Percentiles rank a stretch among this genome's conserved stretches.
Evolutionary conservation across 331 rosid genomes (phyloP).

Genomic region (Dryas integrifolia): DNA sequence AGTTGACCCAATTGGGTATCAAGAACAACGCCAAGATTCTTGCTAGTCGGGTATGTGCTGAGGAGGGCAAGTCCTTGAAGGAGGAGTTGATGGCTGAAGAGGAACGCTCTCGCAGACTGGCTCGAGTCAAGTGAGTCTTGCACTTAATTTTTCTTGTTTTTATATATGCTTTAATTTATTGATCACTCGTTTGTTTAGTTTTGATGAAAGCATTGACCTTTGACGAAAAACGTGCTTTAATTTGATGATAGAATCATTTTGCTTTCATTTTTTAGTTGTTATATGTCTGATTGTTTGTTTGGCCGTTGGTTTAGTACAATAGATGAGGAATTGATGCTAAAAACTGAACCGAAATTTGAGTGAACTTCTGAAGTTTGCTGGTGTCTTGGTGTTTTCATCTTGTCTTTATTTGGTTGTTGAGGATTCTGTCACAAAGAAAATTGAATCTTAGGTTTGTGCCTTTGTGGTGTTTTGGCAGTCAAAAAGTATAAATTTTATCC

Average conservation of each 20-base stretch:
- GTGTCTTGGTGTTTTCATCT: neutral
- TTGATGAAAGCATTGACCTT: neutral
- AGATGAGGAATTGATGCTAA: neutral
- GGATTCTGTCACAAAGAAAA: neutral
- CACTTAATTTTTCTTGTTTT: too few species aligned
- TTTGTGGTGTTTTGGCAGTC: neutral
- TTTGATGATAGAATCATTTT: conserved; percentile 1
- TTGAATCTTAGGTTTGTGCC: neutral
- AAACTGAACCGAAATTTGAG: neutral
- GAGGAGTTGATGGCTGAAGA: conserved; percentile 66
- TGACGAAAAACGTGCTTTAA: conserved; percentile 1
- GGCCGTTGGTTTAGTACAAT: neutral
- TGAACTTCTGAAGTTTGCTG: neutral
- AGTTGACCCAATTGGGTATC: conserved; percentile 53
- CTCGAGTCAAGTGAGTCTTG: conserved; percentile 59
- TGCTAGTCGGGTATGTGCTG: conserved; percentile 40
- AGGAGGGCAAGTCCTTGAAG: conserved; percentile 48
- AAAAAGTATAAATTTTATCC: neutral
- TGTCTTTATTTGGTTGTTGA: neutral
- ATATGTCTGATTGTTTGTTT: neutral
- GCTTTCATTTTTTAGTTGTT: neutral
- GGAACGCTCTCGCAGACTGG: conserved; percentile 63
- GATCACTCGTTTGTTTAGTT: conserved; percentile 4
- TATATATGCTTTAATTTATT: neutral
- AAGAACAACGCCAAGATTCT: conserved; percentile 72